Conservation (phyloP, 495 filamentous ascomycete genomes). For the Talaromyces adpressus region DNA sequence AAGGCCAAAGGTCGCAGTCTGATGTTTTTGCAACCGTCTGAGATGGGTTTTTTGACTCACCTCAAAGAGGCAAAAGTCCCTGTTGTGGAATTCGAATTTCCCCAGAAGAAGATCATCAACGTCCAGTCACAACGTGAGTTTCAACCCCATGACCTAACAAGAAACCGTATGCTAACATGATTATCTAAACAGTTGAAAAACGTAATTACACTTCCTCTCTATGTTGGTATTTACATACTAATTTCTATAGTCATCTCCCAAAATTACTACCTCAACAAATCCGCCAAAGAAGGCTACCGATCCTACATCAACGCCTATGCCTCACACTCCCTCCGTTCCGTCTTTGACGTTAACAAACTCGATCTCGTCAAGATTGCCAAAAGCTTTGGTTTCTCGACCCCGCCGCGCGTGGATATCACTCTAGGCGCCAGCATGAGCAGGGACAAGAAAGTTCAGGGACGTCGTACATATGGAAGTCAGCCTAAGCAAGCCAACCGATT, state of each 20-base stretch:
- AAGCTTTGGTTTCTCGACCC: slow-evolving; percentile 81
- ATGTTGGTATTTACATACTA: background rate
- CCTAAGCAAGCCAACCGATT: slow-evolving; percentile 42
- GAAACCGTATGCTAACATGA: background rate
- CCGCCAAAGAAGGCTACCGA: slow-evolving; percentile 64
- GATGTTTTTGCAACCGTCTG: slow-evolving; percentile 87
- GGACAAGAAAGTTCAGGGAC: slow-evolving; percentile 72
- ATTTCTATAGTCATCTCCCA: slow-evolving; percentile 12
- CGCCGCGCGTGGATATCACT: slow-evolving; percentile 86
- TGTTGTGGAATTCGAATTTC: slow-evolving; percentile 94
- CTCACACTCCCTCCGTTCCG: slow-evolving; percentile 77
- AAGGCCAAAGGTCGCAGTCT: slow-evolving; percentile 76
- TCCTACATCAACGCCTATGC: slow-evolving; percentile 94
- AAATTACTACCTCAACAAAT: slow-evolving; percentile 22
- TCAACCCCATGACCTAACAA: no score
- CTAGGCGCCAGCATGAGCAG: slow-evolving; percentile 80
- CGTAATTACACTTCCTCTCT: background rate
- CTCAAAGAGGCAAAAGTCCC: slow-evolving; percentile 89
- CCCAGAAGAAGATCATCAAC: slow-evolving; percentile 82
- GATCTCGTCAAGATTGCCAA: slow-evolving; percentile 92
- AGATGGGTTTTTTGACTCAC: slow-evolving; percentile 87
- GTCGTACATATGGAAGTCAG: slow-evolving; percentile 77
- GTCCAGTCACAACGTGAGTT: slow-evolving; percentile 93
- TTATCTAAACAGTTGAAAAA: background rate
- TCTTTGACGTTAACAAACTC: slow-evolving; percentile 90